Base-by-base conservation (phyloP, 2,329 filamentous ascomycete species). In the Apiospora koreana region DNA sequence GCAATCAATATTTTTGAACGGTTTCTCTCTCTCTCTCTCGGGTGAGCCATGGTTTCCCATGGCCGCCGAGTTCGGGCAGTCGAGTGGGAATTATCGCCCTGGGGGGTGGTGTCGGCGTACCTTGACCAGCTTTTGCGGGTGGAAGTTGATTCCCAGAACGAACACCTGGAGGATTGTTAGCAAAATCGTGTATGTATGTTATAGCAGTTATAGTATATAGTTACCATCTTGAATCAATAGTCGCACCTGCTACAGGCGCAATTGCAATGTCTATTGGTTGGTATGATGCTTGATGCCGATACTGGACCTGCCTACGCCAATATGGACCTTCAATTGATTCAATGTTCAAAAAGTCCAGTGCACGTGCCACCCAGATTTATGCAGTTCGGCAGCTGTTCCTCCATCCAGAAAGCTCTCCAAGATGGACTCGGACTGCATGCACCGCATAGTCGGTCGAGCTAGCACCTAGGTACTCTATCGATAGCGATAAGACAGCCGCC, bases 131-230 rank as follows among this genome's bases (percentile, higher is more conserved):
- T 92, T 91, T 77, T 86, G 84, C 84, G 97, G 95, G 76, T 89
- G 85, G 85, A 98, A 98, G 85, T 93, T 95, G 85, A 93, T 86
- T 77, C 94, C 93, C 79, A 95, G 87, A 78, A 98, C 91, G 85
- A 96, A 93, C 78, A 95, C 92, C 93, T 94, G 54, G 2, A 41
- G 41, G 3, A 9, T 18, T 35, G n/a, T 67, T 23, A 69, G 54
- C 54, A 12, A n/a, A 14, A 18, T 8, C 31, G 2, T 31, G 2
- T 31, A 9, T n/a, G 4, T 0, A n/a, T 12, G 23, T 16, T 18
- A 18, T 31, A 12, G 21, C 3, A 8, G 0, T n/a, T 4, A 1
- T n/a, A 2, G 43, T 6, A 10, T n/a, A 0, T 14, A 28, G 69
- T 58, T 64, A 76, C 74, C 74, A 76, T 72, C 23, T 68, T 70